These are phyloP conservation scores for Hypomontagnella monticulosa DNA, from an alignment of 495 filamentous ascomycete genomes.

Conservation along the genomic window DNA sequence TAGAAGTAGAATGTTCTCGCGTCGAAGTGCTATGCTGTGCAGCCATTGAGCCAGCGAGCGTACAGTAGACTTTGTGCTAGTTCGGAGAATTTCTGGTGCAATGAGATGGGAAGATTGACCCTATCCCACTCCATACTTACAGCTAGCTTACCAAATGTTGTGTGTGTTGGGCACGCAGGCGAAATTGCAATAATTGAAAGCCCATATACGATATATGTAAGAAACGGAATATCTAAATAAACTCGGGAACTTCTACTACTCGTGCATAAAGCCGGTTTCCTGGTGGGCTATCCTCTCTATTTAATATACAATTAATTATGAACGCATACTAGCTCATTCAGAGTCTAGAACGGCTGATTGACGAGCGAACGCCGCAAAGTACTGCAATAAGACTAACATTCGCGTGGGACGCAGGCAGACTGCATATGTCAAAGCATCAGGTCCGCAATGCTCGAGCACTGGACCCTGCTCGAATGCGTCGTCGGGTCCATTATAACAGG, in stretches of 20 bases:
- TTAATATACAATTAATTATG: background rate
- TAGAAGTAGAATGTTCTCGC: background rate
- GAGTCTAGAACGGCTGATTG: background rate
- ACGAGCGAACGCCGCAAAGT: background rate
- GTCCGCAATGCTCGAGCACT: conserved; percentile 19
- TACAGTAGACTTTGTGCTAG: background rate
- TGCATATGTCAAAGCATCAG: conserved; percentile 23
- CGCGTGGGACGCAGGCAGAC: background rate
- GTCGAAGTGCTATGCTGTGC: background rate
- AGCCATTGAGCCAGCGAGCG: background rate
- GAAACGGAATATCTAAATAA: background rate
- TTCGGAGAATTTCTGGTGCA: conserved; percentile 36
- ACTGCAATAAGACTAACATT: conserved; percentile 14
- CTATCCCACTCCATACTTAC: background rate
- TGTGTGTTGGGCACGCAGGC: background rate
- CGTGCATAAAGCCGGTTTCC: no score
- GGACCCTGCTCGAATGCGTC: conserved; percentile 20
- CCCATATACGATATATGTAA: conserved; percentile 12
- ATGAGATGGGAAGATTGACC: conserved; percentile 23
- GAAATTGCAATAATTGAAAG: conserved; percentile 6
- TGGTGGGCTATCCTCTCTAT: no score
- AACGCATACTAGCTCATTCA: background rate
- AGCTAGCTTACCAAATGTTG: background rate
- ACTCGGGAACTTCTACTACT: background rate
- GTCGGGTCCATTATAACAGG: conserved; percentile 29